Conservation (phyloP, 2,329 filamentous ascomycete species). For the Pseudocercospora vitis region DNA sequence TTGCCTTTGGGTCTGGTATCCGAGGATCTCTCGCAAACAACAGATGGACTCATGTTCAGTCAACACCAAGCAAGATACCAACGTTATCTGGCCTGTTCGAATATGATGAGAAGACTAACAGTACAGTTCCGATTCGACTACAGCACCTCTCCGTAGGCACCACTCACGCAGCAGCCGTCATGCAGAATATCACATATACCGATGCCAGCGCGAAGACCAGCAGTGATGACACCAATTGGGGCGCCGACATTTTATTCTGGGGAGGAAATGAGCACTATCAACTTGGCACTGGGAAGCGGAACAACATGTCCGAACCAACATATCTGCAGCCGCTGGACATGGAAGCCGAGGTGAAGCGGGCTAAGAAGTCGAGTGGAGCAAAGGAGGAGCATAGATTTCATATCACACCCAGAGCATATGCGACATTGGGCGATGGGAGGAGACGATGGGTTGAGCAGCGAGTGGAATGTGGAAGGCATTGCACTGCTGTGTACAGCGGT, state of each 20-base stretch:
- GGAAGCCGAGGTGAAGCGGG: constrained; percentile 60
- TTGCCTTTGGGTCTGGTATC: constrained; percentile 84
- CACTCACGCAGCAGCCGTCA: constrained; percentile 77
- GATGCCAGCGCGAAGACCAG: constrained; percentile 50
- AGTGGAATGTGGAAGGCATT: constrained; percentile 79
- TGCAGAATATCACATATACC: constrained; percentile 69
- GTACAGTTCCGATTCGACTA: constrained; percentile 74
- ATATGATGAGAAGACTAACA: constrained; percentile 72
- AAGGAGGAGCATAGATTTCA: constrained; percentile 74
- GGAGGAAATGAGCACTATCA: constrained; percentile 94
- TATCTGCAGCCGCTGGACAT: constrained; percentile 78
- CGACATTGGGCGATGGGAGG: constrained; percentile 63
- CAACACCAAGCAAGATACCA: constrained; percentile 76
- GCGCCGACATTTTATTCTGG: constrained; percentile 88
- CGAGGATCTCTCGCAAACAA: constrained; percentile 80
- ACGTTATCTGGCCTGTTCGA: constrained; percentile 79
- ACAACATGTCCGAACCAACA: constrained; percentile 70
- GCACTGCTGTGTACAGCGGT: constrained; percentile 77
- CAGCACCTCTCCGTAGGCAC: constrained; percentile 71
- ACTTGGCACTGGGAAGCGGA: constrained; percentile 85
- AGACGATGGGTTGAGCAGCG: constrained; percentile 79
- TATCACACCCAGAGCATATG: constrained; percentile 73
- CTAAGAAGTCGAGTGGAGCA: constrained; percentile 58
- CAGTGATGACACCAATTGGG: constrained; percentile 78
- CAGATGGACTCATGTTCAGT: constrained; percentile 84